These are phyloP conservation scores for Fusarium succisae DNA, from an alignment of 2,329 filamentous ascomycete genomes.

Conservation along the genomic window DNA sequence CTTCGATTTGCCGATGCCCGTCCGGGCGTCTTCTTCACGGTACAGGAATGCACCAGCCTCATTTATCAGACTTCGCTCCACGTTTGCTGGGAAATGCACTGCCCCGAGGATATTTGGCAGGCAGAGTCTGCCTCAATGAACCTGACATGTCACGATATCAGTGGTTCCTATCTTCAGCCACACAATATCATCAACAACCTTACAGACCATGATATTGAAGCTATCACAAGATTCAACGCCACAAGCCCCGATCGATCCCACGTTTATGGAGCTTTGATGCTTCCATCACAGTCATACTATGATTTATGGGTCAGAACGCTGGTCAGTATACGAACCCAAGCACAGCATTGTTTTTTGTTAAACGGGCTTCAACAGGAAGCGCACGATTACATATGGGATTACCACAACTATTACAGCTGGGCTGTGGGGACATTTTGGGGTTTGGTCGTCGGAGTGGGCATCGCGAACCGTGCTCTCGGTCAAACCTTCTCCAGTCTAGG, in stretches of 20 bases:
- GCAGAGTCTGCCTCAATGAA: not conserved
- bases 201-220: not conserved
- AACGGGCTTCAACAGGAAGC: not conserved
- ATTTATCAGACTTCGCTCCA: conserved; percentile 1
- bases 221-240: not conserved
- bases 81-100: conserved; percentile 8
- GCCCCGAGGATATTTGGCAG: not conserved
- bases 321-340: not conserved
- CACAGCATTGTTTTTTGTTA: fast-evolving
- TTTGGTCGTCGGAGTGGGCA: not conserved
- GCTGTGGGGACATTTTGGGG: conserved; percentile 4
- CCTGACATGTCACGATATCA: not conserved
- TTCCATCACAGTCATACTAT: not conserved
- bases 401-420: conserved; percentile 9
- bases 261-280: not conserved
- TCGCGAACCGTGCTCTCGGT: not conserved
- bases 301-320: conserved; percentile 3
- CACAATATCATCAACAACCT: not conserved
- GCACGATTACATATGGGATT: conserved; percentile 6
- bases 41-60: not conserved
- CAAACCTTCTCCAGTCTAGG: fast-evolving
- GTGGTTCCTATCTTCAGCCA: not conserved
- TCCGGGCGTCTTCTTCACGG: not conserved
- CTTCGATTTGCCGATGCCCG: conserved; percentile 9
- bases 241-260: not conserved